phyloP scores from a whole-genome alignment of 768 basidiomycete species.

The Termitomyces heimii region DNA sequence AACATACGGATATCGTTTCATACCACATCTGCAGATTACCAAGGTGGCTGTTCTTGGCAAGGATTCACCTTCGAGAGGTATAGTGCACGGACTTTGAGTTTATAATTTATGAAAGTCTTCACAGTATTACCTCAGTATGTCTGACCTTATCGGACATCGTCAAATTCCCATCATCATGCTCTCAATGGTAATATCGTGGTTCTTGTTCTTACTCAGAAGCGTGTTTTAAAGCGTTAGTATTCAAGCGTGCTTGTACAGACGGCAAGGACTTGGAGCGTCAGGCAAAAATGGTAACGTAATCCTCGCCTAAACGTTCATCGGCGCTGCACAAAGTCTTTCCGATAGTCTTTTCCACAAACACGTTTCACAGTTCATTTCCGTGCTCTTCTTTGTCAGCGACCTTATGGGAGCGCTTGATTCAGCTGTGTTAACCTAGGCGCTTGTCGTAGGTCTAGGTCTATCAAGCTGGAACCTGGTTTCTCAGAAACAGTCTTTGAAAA shows the following conservation, averaged over 20 bases:
- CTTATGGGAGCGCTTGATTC: too few relatives aligned
- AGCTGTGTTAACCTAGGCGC: too few relatives aligned
- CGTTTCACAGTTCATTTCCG: too few relatives aligned
- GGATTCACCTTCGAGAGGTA: slow-evolving; percentile 25
- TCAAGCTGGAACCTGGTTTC: too few relatives aligned
- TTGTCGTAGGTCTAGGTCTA: too few relatives aligned
- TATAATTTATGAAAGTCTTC: too few relatives aligned
- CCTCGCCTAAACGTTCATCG: too few relatives aligned
- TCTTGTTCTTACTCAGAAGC: slow-evolving; percentile 49
- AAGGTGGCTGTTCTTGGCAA: slow-evolving; percentile 49
- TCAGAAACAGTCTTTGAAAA: background rate
- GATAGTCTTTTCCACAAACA: too few relatives aligned
- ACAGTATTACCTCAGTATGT: too few relatives aligned
- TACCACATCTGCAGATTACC: slow-evolving; percentile 29
- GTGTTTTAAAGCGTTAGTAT: slow-evolving; percentile 25
- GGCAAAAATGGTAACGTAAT: slow-evolving; percentile 13
- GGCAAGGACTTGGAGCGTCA: slow-evolving; percentile 21
- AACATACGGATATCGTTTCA: background rate
- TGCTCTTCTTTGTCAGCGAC: too few relatives aligned
- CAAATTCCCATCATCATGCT: slow-evolving; percentile 52
- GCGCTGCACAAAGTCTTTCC: too few relatives aligned
- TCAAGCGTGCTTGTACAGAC: slow-evolving; percentile 38
- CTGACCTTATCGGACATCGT: slow-evolving; percentile 58
- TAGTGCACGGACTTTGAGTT: slow-evolving; percentile 37
- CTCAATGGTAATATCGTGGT: slow-evolving; percentile 53